Evolutionary conservation across 257 asterid genomes (phyloP), one percentile per base, ranked within the genome.

Genomic region (Echites panduratus): DNA sequence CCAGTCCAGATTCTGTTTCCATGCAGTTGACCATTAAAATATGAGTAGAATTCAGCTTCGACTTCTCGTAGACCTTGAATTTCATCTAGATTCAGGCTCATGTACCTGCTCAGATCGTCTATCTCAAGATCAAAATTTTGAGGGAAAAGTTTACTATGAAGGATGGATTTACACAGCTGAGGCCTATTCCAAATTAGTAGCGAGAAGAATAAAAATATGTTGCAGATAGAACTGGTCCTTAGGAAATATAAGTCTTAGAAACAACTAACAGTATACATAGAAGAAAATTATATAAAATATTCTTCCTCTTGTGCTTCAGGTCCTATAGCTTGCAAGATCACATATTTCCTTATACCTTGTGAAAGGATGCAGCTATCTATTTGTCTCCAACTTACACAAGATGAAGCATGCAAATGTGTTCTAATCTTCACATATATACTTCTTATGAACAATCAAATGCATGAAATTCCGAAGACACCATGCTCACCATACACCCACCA

Each of bases 1-100:
- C 97, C 97, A 73, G 90, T 91, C 97, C 95, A 91, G 71, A 89
- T 84, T 79, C 79, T 89, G 89, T 91, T 91, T 61, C 68, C 85
- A 73, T 82, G 93, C 82, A 86, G 72, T 73, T 88, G 90, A 72
- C 91, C 93, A 68, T 89, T 79, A 77, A 89, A 91, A 85, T 77
- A 91, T 40, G 97, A 91, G 79, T 84, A 84, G 74, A 89, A 84
- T 47, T 89, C 91, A 54, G 89, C 80, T 62, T 85, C 88, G 70
- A 83, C 81, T 83, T 89, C 93, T 78, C 83, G 86, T 73, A 89
- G 78, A 62, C 93, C 91, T 59, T 80, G 87, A 84, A 89, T 84
- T 84, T 86, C 93, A 72, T 85, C 86, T 35, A 85, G 78, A 41
- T 85, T 82, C 76, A 89, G 79, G 88, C 83, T 66, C 19, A 85